phyloP scores from a whole-genome alignment of 768 basidiomycete genomes.

The Termitomyces sp. region DNA sequence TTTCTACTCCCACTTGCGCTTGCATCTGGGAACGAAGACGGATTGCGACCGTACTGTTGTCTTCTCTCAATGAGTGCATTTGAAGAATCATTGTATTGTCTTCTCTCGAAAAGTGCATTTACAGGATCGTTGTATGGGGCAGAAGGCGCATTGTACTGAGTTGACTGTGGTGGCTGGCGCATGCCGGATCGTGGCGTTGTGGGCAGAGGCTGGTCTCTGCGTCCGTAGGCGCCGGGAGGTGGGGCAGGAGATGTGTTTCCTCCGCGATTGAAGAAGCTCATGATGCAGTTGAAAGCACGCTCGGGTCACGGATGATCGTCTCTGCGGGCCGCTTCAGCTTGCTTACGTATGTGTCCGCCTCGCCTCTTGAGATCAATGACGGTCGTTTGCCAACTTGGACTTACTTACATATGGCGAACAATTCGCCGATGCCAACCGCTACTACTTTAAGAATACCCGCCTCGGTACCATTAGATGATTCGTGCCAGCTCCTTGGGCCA shows the following conservation, averaged over 20 bases:
- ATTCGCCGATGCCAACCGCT: background rate
- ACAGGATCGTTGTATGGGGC: conserved; percentile 49
- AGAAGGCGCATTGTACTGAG: conserved; percentile 33
- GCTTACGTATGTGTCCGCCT: conserved; percentile 3
- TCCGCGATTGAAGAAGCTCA: conserved; percentile 45
- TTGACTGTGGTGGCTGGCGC: conserved; percentile 32
- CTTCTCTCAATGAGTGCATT: conserved; percentile 43
- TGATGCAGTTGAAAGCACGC: conserved; percentile 13
- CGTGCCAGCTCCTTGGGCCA: conserved; percentile 47
- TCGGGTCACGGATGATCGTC: conserved; percentile 4
- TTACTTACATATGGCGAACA: conserved; percentile 2
- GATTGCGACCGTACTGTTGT: conserved; percentile 32
- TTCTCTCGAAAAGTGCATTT: conserved; percentile 43
- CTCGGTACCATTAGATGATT: conserved; percentile 39
- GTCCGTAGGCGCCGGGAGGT: conserved; percentile 35
- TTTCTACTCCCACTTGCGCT: conserved; percentile 23
- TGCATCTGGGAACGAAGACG: conserved; percentile 20
- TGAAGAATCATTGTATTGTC: conserved; percentile 48
- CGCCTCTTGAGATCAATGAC: background rate
- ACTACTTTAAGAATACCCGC: conserved; percentile 8
- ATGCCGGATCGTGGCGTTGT: conserved; percentile 26
- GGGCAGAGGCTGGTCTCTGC: conserved; percentile 25
- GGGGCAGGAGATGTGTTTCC: conserved; percentile 30
- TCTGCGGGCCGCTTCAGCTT: background rate
- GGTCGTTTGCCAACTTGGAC: background rate